phyloP scores from a whole-genome alignment of 768 basidiomycete species.

The Chalciporus piperatus region DNA sequence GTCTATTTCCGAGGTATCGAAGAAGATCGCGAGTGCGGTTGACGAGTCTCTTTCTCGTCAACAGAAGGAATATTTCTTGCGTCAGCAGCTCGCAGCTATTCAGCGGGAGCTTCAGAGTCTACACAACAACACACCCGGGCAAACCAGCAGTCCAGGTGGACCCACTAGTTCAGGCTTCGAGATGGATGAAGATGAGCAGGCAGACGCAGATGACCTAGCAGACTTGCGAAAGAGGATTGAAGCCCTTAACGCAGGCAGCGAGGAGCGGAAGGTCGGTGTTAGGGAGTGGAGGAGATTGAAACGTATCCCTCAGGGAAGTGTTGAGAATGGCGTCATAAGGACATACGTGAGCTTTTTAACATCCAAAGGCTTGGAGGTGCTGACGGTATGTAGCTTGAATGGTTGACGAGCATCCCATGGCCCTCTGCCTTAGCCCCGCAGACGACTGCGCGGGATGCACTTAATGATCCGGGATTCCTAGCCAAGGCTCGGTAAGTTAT shows the following conservation, averaged over 20 bases:
- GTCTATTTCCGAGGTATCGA: slow-evolving; percentile 76
- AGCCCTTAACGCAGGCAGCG: slow-evolving; percentile 65
- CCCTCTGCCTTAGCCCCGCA: slow-evolving; percentile 37
- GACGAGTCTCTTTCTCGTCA: slow-evolving; percentile 85
- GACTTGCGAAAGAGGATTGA: slow-evolving; percentile 73
- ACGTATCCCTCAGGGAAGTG: slow-evolving; percentile 86
- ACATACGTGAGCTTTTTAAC: slow-evolving; percentile 57
- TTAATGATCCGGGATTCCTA: slow-evolving; percentile 61
- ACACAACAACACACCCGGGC: slow-evolving; percentile 34
- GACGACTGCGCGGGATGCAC: slow-evolving; percentile 29
- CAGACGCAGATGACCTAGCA: slow-evolving; percentile 76
- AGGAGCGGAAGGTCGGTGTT: slow-evolving; percentile 79
- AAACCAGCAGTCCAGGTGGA: slow-evolving; percentile 7
- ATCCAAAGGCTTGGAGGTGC: background rate
- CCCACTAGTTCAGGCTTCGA: slow-evolving; percentile 39
- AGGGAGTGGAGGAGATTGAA: slow-evolving; percentile 82
- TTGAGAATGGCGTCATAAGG: slow-evolving; percentile 87
- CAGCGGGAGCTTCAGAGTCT: slow-evolving; percentile 70
- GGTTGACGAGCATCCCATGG: slow-evolving; percentile 88
- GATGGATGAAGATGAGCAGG: slow-evolving; percentile 73
- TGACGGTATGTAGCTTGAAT: slow-evolving; percentile 59
- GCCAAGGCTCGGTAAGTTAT: slow-evolving; percentile 52
- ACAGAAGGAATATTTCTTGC: slow-evolving; percentile 84
- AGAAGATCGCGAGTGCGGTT: slow-evolving; percentile 76
- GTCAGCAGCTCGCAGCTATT: slow-evolving; percentile 79